Evolutionary conservation across 495 filamentous ascomycete species (phyloP).

Genomic region (Bacidia gigantensis): DNA sequence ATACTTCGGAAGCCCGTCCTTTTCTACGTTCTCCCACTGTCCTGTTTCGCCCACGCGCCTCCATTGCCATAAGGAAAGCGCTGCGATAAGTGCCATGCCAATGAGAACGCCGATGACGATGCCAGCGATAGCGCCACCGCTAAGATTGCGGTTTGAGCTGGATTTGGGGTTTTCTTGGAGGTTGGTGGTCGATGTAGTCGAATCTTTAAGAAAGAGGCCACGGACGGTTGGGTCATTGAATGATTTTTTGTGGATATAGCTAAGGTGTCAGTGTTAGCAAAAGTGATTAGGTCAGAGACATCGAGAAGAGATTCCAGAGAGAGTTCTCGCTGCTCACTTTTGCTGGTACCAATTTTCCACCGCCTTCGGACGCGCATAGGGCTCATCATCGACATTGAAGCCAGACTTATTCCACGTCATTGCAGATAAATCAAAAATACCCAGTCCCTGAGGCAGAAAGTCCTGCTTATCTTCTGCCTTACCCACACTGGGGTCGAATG

Average conservation of each 20-base stretch:
- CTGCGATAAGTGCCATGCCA: neutral
- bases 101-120: neutral
- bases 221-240: too few species aligned
- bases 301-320: neutral
- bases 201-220: too few species aligned
- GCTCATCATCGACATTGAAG: slow-evolving; percentile 5
- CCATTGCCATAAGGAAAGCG: too few species aligned
- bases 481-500: neutral
- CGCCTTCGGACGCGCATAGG: slow-evolving; percentile 5
- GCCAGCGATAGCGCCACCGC: neutral
- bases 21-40: too few species aligned
- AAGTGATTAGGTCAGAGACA: neutral
- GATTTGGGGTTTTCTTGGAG: too few species aligned
- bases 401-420: slow-evolving; percentile 6
- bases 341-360: neutral
- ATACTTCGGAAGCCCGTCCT: too few species aligned
- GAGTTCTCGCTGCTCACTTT: neutral
- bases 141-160: too few species aligned
- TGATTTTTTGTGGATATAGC: too few species aligned
- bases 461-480: neutral
- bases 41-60: too few species aligned
- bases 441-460: neutral
- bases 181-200: too few species aligned
- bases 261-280: too few species aligned
- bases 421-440: slow-evolving; percentile 7